These are phyloP conservation scores for Claviceps spartinae DNA, from an alignment of 2,329 filamentous ascomycete species.

Conservation along the genomic window DNA sequence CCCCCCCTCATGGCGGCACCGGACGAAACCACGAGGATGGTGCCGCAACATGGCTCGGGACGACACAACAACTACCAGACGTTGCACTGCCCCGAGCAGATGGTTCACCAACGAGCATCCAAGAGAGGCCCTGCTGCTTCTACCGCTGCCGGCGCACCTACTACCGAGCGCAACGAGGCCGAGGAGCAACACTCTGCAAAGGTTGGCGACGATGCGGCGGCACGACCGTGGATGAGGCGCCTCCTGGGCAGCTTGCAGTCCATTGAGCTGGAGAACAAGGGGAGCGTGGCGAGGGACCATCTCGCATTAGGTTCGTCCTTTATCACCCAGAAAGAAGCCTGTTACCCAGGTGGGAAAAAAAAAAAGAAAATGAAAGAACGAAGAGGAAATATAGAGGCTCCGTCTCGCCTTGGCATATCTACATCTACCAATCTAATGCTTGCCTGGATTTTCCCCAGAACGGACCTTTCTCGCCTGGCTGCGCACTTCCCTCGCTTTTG, in stretches of 20 bases:
- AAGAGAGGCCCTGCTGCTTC: not conserved
- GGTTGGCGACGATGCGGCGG: slow-evolving; percentile 11
- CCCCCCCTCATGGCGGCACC: slow-evolving; percentile 4
- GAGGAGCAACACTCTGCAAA: not conserved
- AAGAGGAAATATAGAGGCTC: not conserved
- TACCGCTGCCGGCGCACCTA: not conserved
- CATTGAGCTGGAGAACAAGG: slow-evolving; percentile 74
- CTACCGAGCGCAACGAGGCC: not conserved
- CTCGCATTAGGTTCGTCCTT: slow-evolving; percentile 54
- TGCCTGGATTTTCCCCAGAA: slow-evolving; percentile 34
- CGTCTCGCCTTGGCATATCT: not conserved
- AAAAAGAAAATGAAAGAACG: too few species aligned
- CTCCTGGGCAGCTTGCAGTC: slow-evolving; percentile 37
- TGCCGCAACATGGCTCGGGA: slow-evolving; percentile 19
- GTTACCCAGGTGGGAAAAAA: too few species aligned
- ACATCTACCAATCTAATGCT: not conserved
- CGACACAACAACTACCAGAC: slow-evolving; percentile 28
- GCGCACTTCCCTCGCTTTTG: slow-evolving; percentile 67
- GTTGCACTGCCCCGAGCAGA: slow-evolving; percentile 15
- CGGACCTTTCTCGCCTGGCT: slow-evolving; percentile 79
- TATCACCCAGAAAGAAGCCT: not conserved
- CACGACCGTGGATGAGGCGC: slow-evolving; percentile 35
- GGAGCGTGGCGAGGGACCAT: slow-evolving; percentile 71
- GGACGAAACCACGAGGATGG: slow-evolving; percentile 30
- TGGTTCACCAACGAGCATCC: not conserved